These are phyloP conservation scores for Diacronema lutheri DNA, from an alignment of 78 protist genomes.

Conservation along the genomic window DNA sequence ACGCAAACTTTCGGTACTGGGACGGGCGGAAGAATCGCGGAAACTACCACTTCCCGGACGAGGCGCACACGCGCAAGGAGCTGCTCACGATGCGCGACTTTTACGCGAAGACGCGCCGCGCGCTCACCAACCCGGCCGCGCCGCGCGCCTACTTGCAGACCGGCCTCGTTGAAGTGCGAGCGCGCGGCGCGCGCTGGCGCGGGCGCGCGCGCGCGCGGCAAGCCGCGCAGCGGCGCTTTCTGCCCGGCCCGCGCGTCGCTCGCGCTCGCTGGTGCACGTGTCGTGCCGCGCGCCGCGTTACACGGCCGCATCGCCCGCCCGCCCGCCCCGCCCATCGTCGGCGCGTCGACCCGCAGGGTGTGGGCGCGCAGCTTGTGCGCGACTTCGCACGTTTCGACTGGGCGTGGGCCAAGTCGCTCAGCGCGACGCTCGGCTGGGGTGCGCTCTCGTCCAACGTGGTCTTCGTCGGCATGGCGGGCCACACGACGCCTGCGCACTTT, in stretches of 20 bases:
- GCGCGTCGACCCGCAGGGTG: not conserved
- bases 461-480: not conserved
- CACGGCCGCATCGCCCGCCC: too few species aligned
- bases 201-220: too few species aligned
- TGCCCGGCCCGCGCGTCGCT: not conserved
- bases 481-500: conserved; percentile 26
- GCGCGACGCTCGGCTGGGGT: conserved; percentile 15
- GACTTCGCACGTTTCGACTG: not conserved
- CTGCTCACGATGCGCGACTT: not conserved
- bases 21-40: not conserved
- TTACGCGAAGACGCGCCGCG: not conserved
- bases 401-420: not conserved
- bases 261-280: not conserved
- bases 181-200: too few species aligned
- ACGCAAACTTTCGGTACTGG: not conserved
- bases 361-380: not conserved
- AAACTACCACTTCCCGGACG: not conserved
- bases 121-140: not conserved
- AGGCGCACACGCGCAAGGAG: not conserved
- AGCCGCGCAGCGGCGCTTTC: not conserved
- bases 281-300: not conserved
- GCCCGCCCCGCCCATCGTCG: not conserved
- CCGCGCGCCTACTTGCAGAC: not conserved
- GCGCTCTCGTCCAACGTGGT: not conserved
- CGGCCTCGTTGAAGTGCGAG: not conserved